These are phyloP conservation scores for Paraconiothyrium sp. DNA, from an alignment of 2,329 filamentous ascomycete genomes.

Conservation along the genomic window DNA sequence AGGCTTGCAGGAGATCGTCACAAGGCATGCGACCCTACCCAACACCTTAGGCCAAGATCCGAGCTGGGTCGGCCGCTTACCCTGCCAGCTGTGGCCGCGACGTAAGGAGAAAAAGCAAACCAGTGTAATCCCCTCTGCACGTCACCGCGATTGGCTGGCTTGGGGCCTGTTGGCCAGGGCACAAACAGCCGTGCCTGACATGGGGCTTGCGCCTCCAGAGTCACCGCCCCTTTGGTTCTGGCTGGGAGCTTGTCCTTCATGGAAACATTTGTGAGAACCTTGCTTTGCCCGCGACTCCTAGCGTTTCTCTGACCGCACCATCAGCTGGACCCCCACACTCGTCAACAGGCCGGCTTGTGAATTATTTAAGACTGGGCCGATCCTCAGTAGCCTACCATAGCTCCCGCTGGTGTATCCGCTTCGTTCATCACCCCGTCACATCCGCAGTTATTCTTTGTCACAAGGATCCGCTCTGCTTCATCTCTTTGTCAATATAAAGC, in stretches of 20 bases:
- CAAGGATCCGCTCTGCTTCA: slow-evolving; percentile 36
- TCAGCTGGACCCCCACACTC: slow-evolving; percentile 53
- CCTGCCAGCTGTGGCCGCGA: slow-evolving; percentile 31
- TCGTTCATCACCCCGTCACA: slow-evolving; percentile 36
- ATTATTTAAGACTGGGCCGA: slow-evolving; percentile 50
- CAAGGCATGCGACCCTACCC: slow-evolving; percentile 43
- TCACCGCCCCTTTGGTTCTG: slow-evolving; percentile 48
- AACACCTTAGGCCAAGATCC: slow-evolving; percentile 46
- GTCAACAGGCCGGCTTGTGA: slow-evolving; percentile 36
- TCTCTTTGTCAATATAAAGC: slow-evolving; percentile 42
- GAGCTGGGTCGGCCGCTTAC: slow-evolving; percentile 34
- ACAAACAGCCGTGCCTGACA: slow-evolving; percentile 48
- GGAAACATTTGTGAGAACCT: slow-evolving; percentile 35
- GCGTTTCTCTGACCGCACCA: slow-evolving; percentile 39
- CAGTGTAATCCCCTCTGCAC: slow-evolving; percentile 35
- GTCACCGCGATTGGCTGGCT: slow-evolving; percentile 39
- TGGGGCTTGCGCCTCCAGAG: slow-evolving; percentile 39
- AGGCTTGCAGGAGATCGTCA: slow-evolving; percentile 48
- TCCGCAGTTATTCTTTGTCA: slow-evolving; percentile 45
- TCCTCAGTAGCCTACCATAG: slow-evolving; percentile 39
- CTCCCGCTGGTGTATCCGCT: slow-evolving; percentile 47
- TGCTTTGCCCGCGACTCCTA: slow-evolving; percentile 42
- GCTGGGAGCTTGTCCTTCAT: slow-evolving; percentile 35
- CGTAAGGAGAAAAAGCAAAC: slow-evolving; percentile 43
- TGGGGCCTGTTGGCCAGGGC: slow-evolving; percentile 29